phyloP scores from a whole-genome alignment of 495 filamentous ascomycete species.

The Pseudotulostoma volvatum region DNA sequence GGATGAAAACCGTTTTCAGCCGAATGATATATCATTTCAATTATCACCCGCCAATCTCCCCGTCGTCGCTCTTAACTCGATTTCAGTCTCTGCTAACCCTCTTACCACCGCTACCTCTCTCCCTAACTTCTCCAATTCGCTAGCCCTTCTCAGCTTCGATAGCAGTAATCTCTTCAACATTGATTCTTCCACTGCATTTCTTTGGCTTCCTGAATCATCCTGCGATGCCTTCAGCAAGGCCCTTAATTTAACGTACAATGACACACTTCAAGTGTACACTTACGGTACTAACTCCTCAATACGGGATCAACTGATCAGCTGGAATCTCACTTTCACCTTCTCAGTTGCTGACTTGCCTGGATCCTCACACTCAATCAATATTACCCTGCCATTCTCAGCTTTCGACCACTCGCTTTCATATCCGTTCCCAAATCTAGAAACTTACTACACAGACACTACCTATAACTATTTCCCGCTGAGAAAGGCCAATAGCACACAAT shows the following conservation, averaged over 20 bases:
- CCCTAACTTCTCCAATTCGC: neutral
- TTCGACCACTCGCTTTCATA: slow-evolving; percentile 44
- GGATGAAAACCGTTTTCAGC: slow-evolving; percentile 39
- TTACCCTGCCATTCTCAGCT: slow-evolving; percentile 45
- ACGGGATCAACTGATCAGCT: slow-evolving; percentile 22
- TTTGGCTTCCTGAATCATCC: slow-evolving; percentile 47
- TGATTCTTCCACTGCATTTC: slow-evolving; percentile 49
- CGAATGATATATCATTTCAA: slow-evolving; percentile 36
- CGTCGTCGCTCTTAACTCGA: slow-evolving; percentile 35
- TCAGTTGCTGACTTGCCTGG: slow-evolving; percentile 33
- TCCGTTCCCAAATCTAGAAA: slow-evolving; percentile 27
- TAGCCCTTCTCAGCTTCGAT: neutral
- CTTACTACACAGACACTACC: slow-evolving; percentile 2
- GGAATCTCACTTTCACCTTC: slow-evolving; percentile 35
- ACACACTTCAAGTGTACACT: slow-evolving; percentile 24
- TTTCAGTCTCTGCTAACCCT: slow-evolving; percentile 32
- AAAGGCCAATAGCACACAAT: slow-evolving; percentile 33
- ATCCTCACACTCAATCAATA: slow-evolving; percentile 33
- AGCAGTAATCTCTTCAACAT: slow-evolving; percentile 24
- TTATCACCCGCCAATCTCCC: slow-evolving; percentile 31
- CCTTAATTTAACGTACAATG: slow-evolving; percentile 42
- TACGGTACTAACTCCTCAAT: neutral
- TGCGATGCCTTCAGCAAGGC: slow-evolving; percentile 45
- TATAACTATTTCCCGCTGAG: slow-evolving; percentile 47
- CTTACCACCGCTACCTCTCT: slow-evolving; percentile 1